Conservation (phyloP, 441 rosid species). For the Melastoma candidum region DNA sequence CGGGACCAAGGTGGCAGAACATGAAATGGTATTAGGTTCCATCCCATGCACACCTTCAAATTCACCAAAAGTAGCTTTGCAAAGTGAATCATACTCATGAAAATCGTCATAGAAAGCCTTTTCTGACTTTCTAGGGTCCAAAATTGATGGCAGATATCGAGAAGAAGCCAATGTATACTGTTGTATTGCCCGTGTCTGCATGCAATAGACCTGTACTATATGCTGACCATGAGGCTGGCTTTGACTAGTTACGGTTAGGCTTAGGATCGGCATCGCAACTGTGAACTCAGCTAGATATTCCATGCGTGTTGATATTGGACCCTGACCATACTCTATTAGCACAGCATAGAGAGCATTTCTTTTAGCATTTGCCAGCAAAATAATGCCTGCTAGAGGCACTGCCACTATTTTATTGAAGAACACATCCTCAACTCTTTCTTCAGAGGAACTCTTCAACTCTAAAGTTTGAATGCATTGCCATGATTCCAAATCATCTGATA, state of each 20-base stretch:
- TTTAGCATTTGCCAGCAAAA: constrained; percentile 84
- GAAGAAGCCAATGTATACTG: constrained; percentile 45
- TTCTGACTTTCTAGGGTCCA: constrained; percentile 30
- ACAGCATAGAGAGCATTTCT: constrained; percentile 83
- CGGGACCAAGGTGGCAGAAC: constrained; percentile 16
- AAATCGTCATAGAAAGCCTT: constrained; percentile 28
- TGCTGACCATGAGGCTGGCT: constrained; percentile 39
- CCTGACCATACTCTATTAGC: constrained; percentile 66
- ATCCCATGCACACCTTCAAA: constrained; percentile 29
- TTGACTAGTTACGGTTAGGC: constrained; percentile 45
- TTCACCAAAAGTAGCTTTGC: constrained; percentile 21
- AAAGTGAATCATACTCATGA: constrained; percentile 19
- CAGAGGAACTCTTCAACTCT: constrained; percentile 60
- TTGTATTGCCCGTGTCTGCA: constrained; percentile 48
- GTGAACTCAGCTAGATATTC: constrained; percentile 83
- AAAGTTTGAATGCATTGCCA: constrained; percentile 81
- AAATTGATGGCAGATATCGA: constrained; percentile 39
- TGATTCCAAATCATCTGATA: constrained; percentile 59
- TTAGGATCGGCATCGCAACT: constrained; percentile 84
- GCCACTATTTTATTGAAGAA: constrained; percentile 84
- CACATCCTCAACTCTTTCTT: constrained; percentile 45
- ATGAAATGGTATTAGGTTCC: constrained; percentile 26
- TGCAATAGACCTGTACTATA: constrained; percentile 41
- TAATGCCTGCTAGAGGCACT: constrained; percentile 54
- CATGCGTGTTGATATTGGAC: constrained; percentile 64